Conservation (phyloP, 1,284 basidiomycete genomes). For the Rhizopogon parksii region DNA sequence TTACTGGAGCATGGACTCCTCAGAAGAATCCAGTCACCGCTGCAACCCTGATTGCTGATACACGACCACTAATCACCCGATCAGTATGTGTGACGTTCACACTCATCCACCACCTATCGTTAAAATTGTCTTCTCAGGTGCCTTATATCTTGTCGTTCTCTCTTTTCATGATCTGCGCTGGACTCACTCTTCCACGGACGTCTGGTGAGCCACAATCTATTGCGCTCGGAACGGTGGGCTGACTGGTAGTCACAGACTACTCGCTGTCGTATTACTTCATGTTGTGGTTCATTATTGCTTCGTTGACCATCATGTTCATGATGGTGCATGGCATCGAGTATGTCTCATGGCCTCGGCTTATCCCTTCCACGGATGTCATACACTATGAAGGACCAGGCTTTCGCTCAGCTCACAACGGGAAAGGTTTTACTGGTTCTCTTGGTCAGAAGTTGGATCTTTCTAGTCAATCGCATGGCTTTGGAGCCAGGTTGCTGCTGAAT, state of each 20-base stretch:
- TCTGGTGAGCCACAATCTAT: slow-evolving; percentile 53
- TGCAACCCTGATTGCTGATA: slow-evolving; percentile 69
- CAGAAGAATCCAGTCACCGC: slow-evolving; percentile 60
- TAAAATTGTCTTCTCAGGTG: slow-evolving; percentile 44
- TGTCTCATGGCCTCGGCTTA: slow-evolving; percentile 91
- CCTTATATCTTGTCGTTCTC: slow-evolving; percentile 81
- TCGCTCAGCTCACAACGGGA: slow-evolving; percentile 71
- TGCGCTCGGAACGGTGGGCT: slow-evolving; percentile 8
- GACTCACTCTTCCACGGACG: slow-evolving; percentile 75
- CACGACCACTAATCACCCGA: slow-evolving; percentile 73
- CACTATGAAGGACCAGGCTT: slow-evolving; percentile 85
- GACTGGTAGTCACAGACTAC: slow-evolving; percentile 44
- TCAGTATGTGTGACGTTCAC: slow-evolving; percentile 41
- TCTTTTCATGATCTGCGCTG: slow-evolving; percentile 81
- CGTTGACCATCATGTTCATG: slow-evolving; percentile 62
- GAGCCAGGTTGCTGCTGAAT: slow-evolving; percentile 24
- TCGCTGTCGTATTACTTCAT: slow-evolving; percentile 77
- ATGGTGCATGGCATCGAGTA: slow-evolving; percentile 78
- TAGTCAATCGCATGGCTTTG: slow-evolving; percentile 8
- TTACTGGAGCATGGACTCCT: slow-evolving; percentile 88
- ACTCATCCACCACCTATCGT: slow-evolving; percentile 8
- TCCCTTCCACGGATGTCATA: slow-evolving; percentile 78
- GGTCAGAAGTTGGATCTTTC: slow-evolving; percentile 29
- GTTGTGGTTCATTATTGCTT: slow-evolving; percentile 67
- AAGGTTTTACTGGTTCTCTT: slow-evolving; percentile 49